Conservation (phyloP, 2,329 filamentous ascomycete genomes). For the Phyllosticta capitalensis region DNA sequence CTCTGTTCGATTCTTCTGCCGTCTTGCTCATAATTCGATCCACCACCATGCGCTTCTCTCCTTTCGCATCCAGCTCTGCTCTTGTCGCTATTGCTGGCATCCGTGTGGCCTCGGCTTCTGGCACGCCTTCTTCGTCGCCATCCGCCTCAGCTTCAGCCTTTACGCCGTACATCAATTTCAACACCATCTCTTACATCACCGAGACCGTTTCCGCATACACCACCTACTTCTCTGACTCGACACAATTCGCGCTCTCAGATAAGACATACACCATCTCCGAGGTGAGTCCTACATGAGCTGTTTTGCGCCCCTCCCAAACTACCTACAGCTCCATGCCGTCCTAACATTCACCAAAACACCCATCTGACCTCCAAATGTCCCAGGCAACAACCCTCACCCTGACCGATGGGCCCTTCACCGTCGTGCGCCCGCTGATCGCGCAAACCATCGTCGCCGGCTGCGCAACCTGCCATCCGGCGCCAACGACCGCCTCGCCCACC, state of each 20-base stretch:
- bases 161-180: neutral
- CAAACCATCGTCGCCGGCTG: neutral
- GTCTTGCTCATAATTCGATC: neutral
- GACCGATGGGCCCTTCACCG: neutral
- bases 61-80: neutral
- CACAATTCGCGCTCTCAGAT: neutral
- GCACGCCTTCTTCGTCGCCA: neutral
- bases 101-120: neutral
- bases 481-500: neutral
- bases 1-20: neutral
- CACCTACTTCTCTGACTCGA: neutral
- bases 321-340: neutral
- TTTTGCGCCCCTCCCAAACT: neutral
- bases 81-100: neutral
- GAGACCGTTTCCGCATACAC: neutral
- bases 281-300: neutral
- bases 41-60: neutral
- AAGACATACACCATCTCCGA: neutral
- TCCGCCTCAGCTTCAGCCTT: neutral
- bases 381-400: neutral
- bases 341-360: neutral
- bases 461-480: neutral
- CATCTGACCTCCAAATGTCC: neutral
- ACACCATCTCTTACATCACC: neutral
- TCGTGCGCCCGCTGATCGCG: neutral